Conservation (phyloP, 2,329 filamentous ascomycete species). For the Calonectria leucothoes region DNA sequence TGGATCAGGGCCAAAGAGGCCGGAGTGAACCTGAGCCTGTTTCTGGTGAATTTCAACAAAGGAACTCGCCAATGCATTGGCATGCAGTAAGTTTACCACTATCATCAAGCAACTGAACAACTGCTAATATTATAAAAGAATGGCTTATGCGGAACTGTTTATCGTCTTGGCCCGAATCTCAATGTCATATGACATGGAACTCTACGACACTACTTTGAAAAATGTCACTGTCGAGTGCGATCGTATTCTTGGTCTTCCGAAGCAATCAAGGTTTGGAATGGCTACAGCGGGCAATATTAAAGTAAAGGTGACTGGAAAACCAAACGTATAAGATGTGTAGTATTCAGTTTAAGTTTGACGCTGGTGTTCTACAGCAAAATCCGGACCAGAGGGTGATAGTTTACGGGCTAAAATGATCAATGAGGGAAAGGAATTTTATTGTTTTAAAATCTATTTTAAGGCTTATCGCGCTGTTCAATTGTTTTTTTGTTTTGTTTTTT, state of each 20-base stretch:
- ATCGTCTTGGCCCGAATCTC: not conserved
- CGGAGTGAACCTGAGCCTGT: not conserved
- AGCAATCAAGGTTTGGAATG: not conserved
- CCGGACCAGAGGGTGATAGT: no score
- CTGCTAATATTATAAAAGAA: not conserved
- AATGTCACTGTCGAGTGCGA: not conserved
- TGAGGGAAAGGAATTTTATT: no score
- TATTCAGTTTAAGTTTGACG: not conserved
- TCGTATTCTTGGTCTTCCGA: not conserved
- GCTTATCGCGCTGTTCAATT: no score
- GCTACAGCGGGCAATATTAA: not conserved
- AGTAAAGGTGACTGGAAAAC: not conserved
- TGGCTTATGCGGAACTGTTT: not conserved
- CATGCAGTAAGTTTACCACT: not conserved
- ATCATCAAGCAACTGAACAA: not conserved
- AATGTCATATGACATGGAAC: not conserved
- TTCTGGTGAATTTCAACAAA: not conserved
- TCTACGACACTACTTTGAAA: not conserved
- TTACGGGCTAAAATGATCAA: no score
- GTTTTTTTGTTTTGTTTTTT: no score
- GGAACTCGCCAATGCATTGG: slow-evolving; percentile 1
- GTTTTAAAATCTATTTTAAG: no score
- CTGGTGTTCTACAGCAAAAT: no score
- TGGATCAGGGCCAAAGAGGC: not conserved
- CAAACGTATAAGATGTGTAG: not conserved